Evolutionary conservation across 148 eudicot species (phyloP), one percentile per base, ranked within the genome.

Genomic region (Polygonum aviculare): DNA sequence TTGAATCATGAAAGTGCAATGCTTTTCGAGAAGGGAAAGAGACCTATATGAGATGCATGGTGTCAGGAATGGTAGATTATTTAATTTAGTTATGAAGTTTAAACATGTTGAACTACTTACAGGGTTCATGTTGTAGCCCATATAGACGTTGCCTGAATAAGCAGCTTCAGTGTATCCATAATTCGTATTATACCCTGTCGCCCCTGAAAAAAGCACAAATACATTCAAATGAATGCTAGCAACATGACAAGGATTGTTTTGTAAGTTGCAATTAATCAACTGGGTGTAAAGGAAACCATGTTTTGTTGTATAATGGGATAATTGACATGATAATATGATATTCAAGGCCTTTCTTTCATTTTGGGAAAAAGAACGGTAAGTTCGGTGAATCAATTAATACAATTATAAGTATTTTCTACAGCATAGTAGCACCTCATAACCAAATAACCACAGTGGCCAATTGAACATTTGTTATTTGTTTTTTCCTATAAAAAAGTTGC

Each of bases 91-190:
- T 67, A 36, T 63, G 6, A 67, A 38, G 45, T 35, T 36, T 67
- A 67, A 36, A 67, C 2, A 19, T 15, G 39, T 35, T 14, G 10
- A 67, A 67, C 9, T 35, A 21, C 59, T 67, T 75, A 85, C 87
- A 12, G 91, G 87, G 76, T 84, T 84, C 83, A 85, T 79, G 57
- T 91, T 94, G 83, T 92, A 92, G 72, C 82, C 85, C 72, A 81
- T 59, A 84, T 92, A 94, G 18, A 88, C 87, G 82, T 92, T 86
- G 74, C 83, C 90, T 19, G 84, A 80, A 88, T 88, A 94, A 73
- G 86, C 94, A 73, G 86, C 86, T 82, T 90, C 97, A 72, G 86
- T 84, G 67, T 84, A 86, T 74, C 84, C 88, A 81, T 94, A 92
- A 79, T 73, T 84, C 51, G 86, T 57, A 85, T 80, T 90, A 81